Conservation (phyloP, 2,329 filamentous ascomycete genomes). For the Talaromyces sp. region DNA sequence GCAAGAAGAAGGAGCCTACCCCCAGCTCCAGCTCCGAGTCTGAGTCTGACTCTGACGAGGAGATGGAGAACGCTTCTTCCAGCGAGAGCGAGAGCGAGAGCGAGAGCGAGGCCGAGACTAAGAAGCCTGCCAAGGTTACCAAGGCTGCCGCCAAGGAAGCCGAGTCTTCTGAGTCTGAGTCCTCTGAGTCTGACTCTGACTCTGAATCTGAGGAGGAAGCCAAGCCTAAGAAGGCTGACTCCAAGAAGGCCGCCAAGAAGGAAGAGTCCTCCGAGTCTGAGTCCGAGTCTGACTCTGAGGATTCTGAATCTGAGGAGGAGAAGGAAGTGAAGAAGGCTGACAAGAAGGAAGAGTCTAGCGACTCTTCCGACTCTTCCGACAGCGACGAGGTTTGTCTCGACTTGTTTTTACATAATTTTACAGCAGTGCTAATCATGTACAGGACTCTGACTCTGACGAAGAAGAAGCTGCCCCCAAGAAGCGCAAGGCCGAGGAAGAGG, state of each 20-base stretch:
- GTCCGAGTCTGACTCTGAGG: slow-evolving; percentile 13
- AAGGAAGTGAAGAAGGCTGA: slow-evolving; percentile 7
- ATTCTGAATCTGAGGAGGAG: slow-evolving; percentile 22
- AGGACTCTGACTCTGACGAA: slow-evolving; percentile 14
- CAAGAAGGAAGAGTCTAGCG: slow-evolving; percentile 16
- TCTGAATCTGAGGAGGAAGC: slow-evolving; percentile 19
- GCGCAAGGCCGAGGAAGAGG: slow-evolving; percentile 45
- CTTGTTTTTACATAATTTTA: not conserved
- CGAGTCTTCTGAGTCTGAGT: slow-evolving; percentile 24
- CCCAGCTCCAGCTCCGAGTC: slow-evolving; percentile 27
- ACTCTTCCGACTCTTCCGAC: slow-evolving; percentile 19
- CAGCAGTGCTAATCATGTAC: not conserved
- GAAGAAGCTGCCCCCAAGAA: slow-evolving; percentile 33
- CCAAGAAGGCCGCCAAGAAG: slow-evolving; percentile 15
- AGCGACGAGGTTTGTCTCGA: slow-evolving; percentile 7
- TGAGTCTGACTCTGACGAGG: slow-evolving; percentile 33
- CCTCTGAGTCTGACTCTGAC: slow-evolving; percentile 27
- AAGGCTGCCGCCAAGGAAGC: slow-evolving; percentile 24
- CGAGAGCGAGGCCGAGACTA: slow-evolving; percentile 29
- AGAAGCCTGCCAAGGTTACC: slow-evolving; percentile 24
- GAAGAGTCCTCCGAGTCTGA: slow-evolving; percentile 25
- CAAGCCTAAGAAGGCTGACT: slow-evolving; percentile 13
- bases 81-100: slow-evolving; percentile 26
- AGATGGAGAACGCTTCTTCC: slow-evolving; percentile 21
- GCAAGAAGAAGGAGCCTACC: slow-evolving; percentile 40